A percentile compares a stretch with the other conserved stretches of the same genome.
Conservation (phyloP, 2,329 filamentous ascomycete species). For the Cryphonectria radicalis region DNA sequence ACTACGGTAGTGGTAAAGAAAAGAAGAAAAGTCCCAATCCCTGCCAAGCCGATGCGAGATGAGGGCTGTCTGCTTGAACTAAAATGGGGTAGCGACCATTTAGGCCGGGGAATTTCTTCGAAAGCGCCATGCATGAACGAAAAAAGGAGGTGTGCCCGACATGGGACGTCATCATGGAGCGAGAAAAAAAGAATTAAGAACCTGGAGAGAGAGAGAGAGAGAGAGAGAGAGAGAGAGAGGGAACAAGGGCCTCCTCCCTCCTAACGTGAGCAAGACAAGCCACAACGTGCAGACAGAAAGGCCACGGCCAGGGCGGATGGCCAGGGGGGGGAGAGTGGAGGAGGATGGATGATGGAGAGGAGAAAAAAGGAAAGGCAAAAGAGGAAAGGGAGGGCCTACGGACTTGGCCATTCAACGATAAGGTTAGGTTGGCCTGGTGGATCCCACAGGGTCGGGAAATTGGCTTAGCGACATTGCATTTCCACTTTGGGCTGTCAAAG, state of each 20-base stretch:
- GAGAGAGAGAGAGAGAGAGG: no score
- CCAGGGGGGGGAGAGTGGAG: background rate
- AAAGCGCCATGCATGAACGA: background rate
- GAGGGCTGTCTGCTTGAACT: background rate
- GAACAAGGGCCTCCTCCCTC: background rate
- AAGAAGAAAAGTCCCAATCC: background rate
- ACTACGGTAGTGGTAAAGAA: no score
- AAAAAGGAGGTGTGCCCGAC: conserved; percentile 5
- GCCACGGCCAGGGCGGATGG: background rate
- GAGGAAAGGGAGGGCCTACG: background rate
- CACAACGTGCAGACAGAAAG: background rate
- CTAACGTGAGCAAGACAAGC: background rate
- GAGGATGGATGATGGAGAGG: background rate
- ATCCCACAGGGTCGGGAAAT: conserved; percentile 18
- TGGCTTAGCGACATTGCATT: conserved; percentile 17
- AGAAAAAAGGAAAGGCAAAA: background rate
- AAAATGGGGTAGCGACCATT: conserved; percentile 2
- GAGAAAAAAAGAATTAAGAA: background rate
- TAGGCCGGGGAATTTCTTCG: background rate
- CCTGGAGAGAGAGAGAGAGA: background rate
- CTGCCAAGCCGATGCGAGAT: conserved; percentile 3
- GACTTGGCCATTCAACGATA: conserved; percentile 18
- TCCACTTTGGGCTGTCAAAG: conserved; percentile 5
- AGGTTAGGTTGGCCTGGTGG: conserved; percentile 19
- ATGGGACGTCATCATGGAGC: background rate